Conservation (phyloP, 345 rosid genomes). For the Citropsis articulata region DNA sequence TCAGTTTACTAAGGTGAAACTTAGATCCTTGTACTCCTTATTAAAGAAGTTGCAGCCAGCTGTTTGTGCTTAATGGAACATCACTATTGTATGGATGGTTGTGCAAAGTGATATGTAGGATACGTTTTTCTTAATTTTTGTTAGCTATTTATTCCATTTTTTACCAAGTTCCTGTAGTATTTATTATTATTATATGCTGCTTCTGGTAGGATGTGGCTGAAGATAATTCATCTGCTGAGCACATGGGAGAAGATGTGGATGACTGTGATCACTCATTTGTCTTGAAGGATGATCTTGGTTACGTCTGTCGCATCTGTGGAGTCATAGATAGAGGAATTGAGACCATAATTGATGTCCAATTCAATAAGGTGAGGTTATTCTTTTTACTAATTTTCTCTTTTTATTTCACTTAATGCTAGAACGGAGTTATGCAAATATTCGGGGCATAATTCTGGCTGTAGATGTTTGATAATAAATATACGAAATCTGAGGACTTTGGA, state of each 20-base stretch:
- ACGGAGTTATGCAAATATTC: neutral
- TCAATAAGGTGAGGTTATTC: constrained; percentile 55
- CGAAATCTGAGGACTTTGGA: neutral
- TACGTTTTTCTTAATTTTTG: neutral
- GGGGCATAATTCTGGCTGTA: neutral
- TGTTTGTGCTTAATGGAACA: neutral
- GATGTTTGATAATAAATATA: neutral
- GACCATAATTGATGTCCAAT: constrained; percentile 73
- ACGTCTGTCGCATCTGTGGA: constrained; percentile 89
- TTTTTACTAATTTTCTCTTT: neutral
- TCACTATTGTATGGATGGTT: neutral
- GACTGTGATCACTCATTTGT: constrained; percentile 78
- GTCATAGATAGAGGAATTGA: constrained; percentile 69
- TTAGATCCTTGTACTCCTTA: neutral
- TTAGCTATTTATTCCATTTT: neutral
- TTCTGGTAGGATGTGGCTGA: constrained; percentile 46
- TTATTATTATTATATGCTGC: constrained; percentile 16
- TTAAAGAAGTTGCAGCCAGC: neutral
- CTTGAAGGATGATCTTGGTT: constrained; percentile 88
- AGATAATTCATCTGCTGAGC: constrained; percentile 43
- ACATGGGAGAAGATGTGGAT: constrained; percentile 43
- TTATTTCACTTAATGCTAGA: neutral
- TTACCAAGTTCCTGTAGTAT: neutral
- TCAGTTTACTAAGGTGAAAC: too few relatives aligned
- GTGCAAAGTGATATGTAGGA: neutral